Conservation (phyloP, 768 basidiomycete genomes). For the Jaapia argillacea region DNA sequence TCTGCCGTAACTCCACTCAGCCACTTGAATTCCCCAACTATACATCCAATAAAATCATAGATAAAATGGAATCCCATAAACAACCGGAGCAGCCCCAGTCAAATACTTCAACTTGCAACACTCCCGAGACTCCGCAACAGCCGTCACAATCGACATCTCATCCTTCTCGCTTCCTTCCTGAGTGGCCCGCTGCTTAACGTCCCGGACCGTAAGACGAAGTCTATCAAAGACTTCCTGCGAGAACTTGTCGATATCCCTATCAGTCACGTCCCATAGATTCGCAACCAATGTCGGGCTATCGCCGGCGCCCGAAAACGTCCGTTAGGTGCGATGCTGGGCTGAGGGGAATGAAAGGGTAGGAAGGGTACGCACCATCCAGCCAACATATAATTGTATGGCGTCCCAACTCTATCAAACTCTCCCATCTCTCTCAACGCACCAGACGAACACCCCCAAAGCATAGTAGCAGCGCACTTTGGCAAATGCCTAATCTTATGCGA, state of each 20-base stretch:
- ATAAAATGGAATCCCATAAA: slow-evolving; percentile 94
- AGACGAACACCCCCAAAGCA: slow-evolving; percentile 99
- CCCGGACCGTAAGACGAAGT: slow-evolving; percentile 36
- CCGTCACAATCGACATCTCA: slow-evolving; percentile 49
- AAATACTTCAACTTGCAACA: slow-evolving; percentile 86
- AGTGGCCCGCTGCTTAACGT: slow-evolving; percentile 12
- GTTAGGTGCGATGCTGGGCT: neutral
- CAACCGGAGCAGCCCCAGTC: slow-evolving; percentile 90
- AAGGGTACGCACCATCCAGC: slow-evolving; percentile 66
- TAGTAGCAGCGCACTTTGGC: slow-evolving; percentile 80
- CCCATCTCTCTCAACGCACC: slow-evolving; percentile 85
- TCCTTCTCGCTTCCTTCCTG: slow-evolving; percentile 10
- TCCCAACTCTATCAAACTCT: slow-evolving; percentile 87
- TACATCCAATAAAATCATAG: slow-evolving; percentile 22
- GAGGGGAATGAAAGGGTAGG: slow-evolving; percentile 1
- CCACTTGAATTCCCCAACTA: too few species aligned
- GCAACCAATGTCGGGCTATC: slow-evolving; percentile 81
- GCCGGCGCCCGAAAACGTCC: too few species aligned
- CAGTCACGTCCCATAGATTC: slow-evolving; percentile 98
- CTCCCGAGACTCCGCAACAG: slow-evolving; percentile 72
- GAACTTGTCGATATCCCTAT: slow-evolving; percentile 92
- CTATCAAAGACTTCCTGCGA: slow-evolving; percentile 76
- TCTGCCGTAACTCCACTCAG: too few species aligned
- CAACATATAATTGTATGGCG: slow-evolving; percentile 93
- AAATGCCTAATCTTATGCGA: slow-evolving; percentile 80